A percentile compares a stretch with the other conserved stretches of the same genome.
phyloP scores from a whole-genome alignment of 805 yeast species.

The Zygoascus biomembranicola region DNA sequence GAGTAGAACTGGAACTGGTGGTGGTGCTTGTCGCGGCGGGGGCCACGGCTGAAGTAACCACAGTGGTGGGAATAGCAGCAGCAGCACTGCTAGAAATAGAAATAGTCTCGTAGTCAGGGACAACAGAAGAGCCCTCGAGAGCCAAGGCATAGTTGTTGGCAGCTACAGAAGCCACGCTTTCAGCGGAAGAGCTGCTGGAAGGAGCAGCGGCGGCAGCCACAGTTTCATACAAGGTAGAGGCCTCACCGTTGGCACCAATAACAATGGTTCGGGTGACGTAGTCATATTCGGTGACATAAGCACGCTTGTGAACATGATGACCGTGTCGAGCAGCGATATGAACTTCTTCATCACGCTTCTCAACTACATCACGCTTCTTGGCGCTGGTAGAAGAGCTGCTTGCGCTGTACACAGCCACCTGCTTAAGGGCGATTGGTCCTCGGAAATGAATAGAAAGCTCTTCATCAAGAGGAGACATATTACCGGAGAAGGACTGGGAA shows the following conservation, averaged over 20 bases:
- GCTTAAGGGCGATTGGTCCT: slow-evolving; percentile 73
- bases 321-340: slow-evolving; percentile 13
- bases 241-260: slow-evolving; percentile 11
- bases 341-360: slow-evolving; percentile 5
- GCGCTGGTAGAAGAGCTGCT: slow-evolving; percentile 36
- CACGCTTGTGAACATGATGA: slow-evolving; percentile 42
- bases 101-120: not conserved
- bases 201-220: slow-evolving; percentile 3
- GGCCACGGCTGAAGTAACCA: not conserved
- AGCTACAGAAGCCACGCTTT: not conserved
- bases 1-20: slow-evolving; percentile 20
- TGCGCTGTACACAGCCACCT: slow-evolving; percentile 62
- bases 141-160: not conserved
- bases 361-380: slow-evolving; percentile 41
- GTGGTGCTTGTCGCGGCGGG: slow-evolving; percentile 18
- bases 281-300: slow-evolving; percentile 68
- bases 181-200: not conserved
- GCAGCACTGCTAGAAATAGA: slow-evolving; percentile 17
- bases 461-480: slow-evolving; percentile 73
- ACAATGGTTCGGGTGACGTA: slow-evolving; percentile 40
- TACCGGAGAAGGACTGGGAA: slow-evolving; percentile 49
- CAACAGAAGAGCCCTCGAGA: not conserved
- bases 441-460: slow-evolving; percentile 85
- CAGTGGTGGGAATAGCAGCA: slow-evolving; percentile 23
- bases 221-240: not conserved